Evolutionary conservation across 305 asterid genomes (phyloP).

Genomic region (Fraxinus xanthoxyloides): DNA sequence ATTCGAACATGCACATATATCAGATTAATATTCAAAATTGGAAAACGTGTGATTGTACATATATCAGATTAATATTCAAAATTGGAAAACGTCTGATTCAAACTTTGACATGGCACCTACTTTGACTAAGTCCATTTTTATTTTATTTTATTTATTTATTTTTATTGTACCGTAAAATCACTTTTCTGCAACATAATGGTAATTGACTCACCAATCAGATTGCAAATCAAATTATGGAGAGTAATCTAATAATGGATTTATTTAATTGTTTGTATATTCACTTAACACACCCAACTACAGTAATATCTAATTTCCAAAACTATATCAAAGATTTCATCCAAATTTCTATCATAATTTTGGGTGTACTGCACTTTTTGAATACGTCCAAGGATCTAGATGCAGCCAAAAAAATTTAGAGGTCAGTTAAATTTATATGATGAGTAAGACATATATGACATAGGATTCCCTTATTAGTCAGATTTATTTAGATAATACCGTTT

Average conservation of each 20-base stretch:
- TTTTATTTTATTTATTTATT: too few species aligned
- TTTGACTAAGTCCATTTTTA: background rate
- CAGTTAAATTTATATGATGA: background rate
- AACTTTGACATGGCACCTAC: background rate
- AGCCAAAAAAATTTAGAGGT: background rate
- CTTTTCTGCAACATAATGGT: background rate
- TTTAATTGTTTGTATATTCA: background rate
- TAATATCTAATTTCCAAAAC: background rate
- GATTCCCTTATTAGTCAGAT: background rate
- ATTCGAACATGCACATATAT: background rate
- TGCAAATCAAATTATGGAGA: background rate
- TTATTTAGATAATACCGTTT: background rate
- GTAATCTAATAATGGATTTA: background rate
- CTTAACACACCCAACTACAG: background rate
- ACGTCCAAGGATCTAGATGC: background rate
- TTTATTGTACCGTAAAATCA: background rate
- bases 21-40: background rate
- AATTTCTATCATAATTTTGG: background rate
- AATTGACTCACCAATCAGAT: background rate
- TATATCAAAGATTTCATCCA: background rate
- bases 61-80: background rate
- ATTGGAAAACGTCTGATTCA: background rate
- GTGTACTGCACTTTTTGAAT: background rate
- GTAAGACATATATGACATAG: background rate
- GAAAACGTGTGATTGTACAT: background rate